Percentiles rank a stretch among this genome's conserved stretches.
phyloP scores from a whole-genome alignment of 106 monocot genomes.

The Acorus calamus region DNA sequence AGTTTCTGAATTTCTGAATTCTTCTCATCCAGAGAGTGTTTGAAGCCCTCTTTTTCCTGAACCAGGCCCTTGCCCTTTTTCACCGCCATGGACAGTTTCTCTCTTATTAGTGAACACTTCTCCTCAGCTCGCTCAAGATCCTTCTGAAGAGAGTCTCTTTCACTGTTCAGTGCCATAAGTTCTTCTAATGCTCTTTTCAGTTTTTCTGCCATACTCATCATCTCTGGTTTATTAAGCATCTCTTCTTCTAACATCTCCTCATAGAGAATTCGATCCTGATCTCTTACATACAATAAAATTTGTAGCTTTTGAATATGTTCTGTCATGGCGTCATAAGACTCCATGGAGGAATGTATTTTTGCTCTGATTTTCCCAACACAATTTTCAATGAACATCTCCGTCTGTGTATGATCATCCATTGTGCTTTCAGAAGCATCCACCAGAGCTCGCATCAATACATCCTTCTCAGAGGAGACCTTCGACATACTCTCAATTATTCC shows the following conservation, averaged over 20 bases:
- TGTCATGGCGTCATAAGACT: conserved; percentile 12
- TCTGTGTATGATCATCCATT: conserved; percentile 31
- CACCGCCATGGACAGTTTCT: conserved; percentile 85
- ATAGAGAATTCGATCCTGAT: conserved; percentile 38
- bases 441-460: conserved; percentile 32
- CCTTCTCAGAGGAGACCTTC: conserved; percentile 34
- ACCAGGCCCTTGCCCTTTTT: conserved; percentile 94
- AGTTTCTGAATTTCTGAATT: conserved; percentile 62
- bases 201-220: conserved; percentile 32
- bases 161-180: conserved; percentile 38
- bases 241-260: conserved; percentile 61
- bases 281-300: conserved; percentile 35
- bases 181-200: conserved; percentile 27
- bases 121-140: conserved; percentile 71
- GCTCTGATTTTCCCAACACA: conserved; percentile 30
- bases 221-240: conserved; percentile 27
- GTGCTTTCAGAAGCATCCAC: conserved; percentile 30
- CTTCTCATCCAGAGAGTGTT: conserved; percentile 63
- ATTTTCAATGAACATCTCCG: conserved; percentile 29
- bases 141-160: conserved; percentile 49
- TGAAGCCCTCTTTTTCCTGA: conserved; percentile 78
- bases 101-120: conserved; percentile 53
- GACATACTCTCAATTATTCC: conserved; percentile 28
- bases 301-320: conserved; percentile 52
- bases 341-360: conserved; percentile 10